Evolutionary conservation across 768 basidiomycete species (phyloP).

Genomic region (Phanerodontia chrysosporium): DNA sequence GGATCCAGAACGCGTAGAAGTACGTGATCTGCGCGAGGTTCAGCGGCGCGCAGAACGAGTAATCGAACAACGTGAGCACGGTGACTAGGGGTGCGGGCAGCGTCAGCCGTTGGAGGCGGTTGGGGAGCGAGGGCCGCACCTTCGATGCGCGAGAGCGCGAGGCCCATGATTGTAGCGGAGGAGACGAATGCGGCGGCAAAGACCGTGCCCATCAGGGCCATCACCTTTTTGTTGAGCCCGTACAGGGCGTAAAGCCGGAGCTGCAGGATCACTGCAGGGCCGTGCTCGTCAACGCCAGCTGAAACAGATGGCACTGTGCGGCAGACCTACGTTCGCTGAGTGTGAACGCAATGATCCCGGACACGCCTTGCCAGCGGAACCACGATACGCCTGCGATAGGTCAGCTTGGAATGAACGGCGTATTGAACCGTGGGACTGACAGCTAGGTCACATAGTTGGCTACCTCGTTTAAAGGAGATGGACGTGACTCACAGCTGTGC

Average conservation of each 20-base stretch:
- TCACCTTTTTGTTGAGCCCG: constrained; percentile 45
- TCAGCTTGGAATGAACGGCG: neutral
- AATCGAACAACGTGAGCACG: constrained; percentile 4
- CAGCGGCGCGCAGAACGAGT: constrained; percentile 39
- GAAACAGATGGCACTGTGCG: neutral
- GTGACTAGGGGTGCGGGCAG: constrained; percentile 7
- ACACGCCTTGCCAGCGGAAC: constrained; percentile 61
- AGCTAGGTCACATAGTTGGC: neutral
- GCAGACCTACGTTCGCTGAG: constrained; percentile 46
- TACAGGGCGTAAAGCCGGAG: constrained; percentile 63
- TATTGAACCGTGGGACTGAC: neutral
- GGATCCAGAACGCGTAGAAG: constrained; percentile 60
- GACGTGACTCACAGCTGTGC: constrained; percentile 7
- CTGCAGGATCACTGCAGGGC: constrained; percentile 47
- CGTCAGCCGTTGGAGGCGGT: neutral
- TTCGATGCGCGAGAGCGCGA: constrained; percentile 33
- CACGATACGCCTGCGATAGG: constrained; percentile 22
- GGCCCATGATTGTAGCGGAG: constrained; percentile 47
- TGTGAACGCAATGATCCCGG: constrained; percentile 49
- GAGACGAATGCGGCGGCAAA: constrained; percentile 37
- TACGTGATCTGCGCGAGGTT: constrained; percentile 29
- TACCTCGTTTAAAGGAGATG: neutral
- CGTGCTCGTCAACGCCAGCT: neutral
- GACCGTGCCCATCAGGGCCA: constrained; percentile 39
- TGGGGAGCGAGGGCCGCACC: constrained; percentile 29